Base-by-base conservation (phyloP, 495 filamentous ascomycete genomes). In the Penicillium psychrofluorescens region DNA sequence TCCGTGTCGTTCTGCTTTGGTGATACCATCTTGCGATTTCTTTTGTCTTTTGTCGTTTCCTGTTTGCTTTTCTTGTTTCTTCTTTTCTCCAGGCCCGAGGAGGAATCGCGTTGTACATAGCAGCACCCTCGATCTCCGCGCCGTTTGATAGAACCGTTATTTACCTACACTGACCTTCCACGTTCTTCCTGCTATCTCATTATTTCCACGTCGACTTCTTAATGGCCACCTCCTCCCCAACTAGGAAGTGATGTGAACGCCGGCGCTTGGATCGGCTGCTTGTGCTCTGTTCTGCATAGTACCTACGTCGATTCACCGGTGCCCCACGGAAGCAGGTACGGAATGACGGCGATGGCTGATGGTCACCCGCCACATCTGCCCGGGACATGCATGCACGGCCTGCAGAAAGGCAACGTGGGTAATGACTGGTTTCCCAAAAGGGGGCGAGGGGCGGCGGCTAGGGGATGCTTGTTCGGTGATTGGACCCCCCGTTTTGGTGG, bases 11-110 rank as follows among this genome's bases (percentile, higher is more conserved):
- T 56, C 55, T 61, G 58, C 50, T 62, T 61, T 50, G 52, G 61
- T 68, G 66, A 69, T 70, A 70, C 66, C 66, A 70, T 70, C 61
- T 59, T 55, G 66, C 66, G 66, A 59, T 54, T 59, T 35, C 40
- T 31, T 36, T 31, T 38, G 29, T 45, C 38, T 38, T 40, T 49
- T 29, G 11, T 27, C 41, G 31, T 37, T 30, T 33, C 34, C 8
- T 12, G 7, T 50, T 32, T 40, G 29, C 11, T 40, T 15, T 31
- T 41, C 12, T 38, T 22, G 12, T 27, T 36, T 27, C 5, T 32
- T 11, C 16, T 38, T 15, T 36, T 35, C 29, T 34, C 15, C 34
- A 43, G 35, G 40, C 40, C 9, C 9, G 38, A 38, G 40, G 41
- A 40, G 41, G 46, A 39, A 49, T 15, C 46, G 35, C 46, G 46